Percentiles rank a stretch among this genome's conserved stretches.
Evolutionary conservation across 2,329 filamentous ascomycete genomes (phyloP).

Genomic region (Alternaria solani): DNA sequence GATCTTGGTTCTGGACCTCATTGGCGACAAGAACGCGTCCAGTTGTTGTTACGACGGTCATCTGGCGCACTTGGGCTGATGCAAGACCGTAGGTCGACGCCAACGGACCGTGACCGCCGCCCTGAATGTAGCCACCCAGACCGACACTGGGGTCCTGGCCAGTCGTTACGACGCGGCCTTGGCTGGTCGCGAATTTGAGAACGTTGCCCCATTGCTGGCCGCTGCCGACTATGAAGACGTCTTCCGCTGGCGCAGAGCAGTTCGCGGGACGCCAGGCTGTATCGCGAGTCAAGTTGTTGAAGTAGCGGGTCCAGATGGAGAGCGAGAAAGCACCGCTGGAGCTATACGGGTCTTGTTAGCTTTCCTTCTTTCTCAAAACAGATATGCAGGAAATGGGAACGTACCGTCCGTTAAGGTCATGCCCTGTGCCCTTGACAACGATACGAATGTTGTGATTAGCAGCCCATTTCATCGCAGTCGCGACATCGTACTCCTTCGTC

Average conservation of each 20-base stretch:
- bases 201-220: not conserved
- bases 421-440: constrained; percentile 22
- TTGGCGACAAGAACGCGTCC: constrained; percentile 23
- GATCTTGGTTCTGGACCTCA: constrained; percentile 17
- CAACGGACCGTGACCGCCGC: constrained; percentile 62
- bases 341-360: not conserved
- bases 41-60: constrained; percentile 16
- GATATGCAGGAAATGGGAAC: not conserved
- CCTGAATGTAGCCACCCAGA: constrained; percentile 49
- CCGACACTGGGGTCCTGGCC: constrained; percentile 54
- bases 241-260: not conserved
- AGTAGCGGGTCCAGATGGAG: not conserved
- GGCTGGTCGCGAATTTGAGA: not conserved
- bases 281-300: not conserved
- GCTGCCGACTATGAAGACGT: not conserved
- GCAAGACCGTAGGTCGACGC: constrained; percentile 50
- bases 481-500: constrained; percentile 32
- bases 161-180: not conserved
- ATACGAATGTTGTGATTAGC: constrained; percentile 16
- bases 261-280: not conserved
- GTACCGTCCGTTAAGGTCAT: constrained; percentile 22
- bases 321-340: not conserved
- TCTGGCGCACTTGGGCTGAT: constrained; percentile 22
- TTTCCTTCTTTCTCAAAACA: not conserved
- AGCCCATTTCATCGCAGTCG: constrained; percentile 41